These are phyloP conservation scores for Polymyxa betae DNA, from an alignment of 208 protist species.

Conservation along the genomic window DNA sequence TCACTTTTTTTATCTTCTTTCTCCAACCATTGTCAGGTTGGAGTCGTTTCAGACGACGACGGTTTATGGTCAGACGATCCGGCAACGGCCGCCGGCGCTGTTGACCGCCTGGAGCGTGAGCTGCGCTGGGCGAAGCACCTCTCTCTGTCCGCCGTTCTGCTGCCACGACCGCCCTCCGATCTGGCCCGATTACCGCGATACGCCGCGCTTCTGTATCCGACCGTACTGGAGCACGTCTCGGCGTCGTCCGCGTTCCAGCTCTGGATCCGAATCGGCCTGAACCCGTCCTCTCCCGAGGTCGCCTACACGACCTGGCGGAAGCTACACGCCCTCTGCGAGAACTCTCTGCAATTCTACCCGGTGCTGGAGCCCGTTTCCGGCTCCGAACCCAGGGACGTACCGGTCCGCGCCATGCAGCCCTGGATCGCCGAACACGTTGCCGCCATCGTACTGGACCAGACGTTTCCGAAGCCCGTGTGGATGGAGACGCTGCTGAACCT, in stretches of 20 bases:
- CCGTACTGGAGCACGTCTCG: background rate
- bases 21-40: too few relatives aligned
- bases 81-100: background rate
- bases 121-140: conserved; percentile 77
- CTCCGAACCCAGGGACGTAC: background rate
- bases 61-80: too few relatives aligned
- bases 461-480: background rate
- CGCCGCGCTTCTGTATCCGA: background rate
- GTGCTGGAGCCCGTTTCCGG: background rate
- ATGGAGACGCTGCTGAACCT: background rate
- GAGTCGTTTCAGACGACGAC: too few relatives aligned
- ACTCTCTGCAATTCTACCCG: background rate
- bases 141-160: conserved; percentile 72
- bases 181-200: too few relatives aligned
- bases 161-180: conserved; percentile 66
- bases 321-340: conserved; percentile 7
- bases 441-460: background rate
- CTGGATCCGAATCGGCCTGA: background rate
- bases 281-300: background rate
- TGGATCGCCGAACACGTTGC: background rate
- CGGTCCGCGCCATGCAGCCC: background rate
- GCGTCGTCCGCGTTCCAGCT: conserved; percentile 10
- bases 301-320: background rate
- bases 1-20: background rate
- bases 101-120: conserved; percentile 60